A percentile compares a stretch with the other conserved stretches of the same genome.
phyloP scores from a whole-genome alignment of 768 basidiomycete species.

The Butyriboletus loyo region DNA sequence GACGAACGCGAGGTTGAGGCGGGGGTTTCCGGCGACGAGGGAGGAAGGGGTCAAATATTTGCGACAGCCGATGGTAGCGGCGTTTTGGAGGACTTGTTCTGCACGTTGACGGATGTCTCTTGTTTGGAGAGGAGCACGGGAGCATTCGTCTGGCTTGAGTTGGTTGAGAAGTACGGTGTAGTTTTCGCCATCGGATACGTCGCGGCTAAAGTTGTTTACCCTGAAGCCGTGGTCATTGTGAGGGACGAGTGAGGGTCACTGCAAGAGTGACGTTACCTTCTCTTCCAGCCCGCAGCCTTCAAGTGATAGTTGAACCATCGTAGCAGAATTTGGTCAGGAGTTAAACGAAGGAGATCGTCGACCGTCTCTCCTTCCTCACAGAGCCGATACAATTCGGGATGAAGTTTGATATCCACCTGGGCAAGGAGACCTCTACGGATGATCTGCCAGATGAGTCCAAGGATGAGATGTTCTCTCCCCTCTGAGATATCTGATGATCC shows the following conservation, averaged over 20 bases:
- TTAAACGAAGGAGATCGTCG: slow-evolving; percentile 89
- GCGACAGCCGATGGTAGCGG: slow-evolving; percentile 88
- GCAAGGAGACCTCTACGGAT: slow-evolving; percentile 90
- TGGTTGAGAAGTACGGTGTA: slow-evolving; percentile 96
- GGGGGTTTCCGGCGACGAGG: slow-evolving; percentile 90
- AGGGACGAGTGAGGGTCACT: background rate
- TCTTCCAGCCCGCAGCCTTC: slow-evolving; percentile 89
- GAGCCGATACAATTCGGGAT: slow-evolving; percentile 93
- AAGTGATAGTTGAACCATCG: slow-evolving; percentile 99
- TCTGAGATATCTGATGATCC: slow-evolving; percentile 91
- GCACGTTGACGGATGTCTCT: slow-evolving; percentile 79
- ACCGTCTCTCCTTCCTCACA: slow-evolving; percentile 97
- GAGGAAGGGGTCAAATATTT: slow-evolving; percentile 94
- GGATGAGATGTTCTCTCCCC: slow-evolving; percentile 92
- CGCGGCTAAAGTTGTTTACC: slow-evolving; percentile 96
- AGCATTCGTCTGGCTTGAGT: slow-evolving; percentile 91
- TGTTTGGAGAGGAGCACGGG: slow-evolving; percentile 86
- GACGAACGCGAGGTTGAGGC: slow-evolving; percentile 96
- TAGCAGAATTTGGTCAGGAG: slow-evolving; percentile 96
- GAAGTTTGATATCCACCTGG: slow-evolving; percentile 97
- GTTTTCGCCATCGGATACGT: slow-evolving; percentile 97
- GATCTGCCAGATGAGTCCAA: slow-evolving; percentile 98
- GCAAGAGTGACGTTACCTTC: slow-evolving; percentile 49
- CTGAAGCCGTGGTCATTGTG: slow-evolving; percentile 39
- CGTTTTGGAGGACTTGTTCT: slow-evolving; percentile 92